A percentile compares a stretch with the other conserved stretches of the same genome.
phyloP scores from a whole-genome alignment of 108 stramenopile species.

The Fragilariopsis cylindrus region DNA sequence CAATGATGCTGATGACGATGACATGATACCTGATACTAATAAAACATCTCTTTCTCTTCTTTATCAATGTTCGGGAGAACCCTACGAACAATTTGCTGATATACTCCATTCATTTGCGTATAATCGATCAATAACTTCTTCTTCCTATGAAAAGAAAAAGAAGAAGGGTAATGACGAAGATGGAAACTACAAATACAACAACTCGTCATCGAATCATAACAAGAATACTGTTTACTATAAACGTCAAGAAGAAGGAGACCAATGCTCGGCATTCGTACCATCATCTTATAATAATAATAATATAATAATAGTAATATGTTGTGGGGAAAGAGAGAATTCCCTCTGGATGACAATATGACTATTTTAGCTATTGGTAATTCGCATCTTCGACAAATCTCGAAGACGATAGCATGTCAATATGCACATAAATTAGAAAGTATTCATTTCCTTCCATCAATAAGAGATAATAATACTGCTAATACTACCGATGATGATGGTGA shows the following conservation, averaged over 20 bases:
- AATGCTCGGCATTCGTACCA: not conserved
- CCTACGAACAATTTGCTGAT: conserved; percentile 19
- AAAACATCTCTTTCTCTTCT: not conserved
- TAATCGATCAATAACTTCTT: not conserved
- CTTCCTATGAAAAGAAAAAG: not conserved
- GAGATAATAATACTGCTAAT: no score
- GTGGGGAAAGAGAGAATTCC: conserved; percentile 21
- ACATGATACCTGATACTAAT: not conserved
- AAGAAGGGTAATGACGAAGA: not conserved
- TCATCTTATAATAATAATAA: not conserved
- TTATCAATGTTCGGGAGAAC: conserved; percentile 22
- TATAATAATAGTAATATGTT: not conserved
- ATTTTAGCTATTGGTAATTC: conserved; percentile 31
- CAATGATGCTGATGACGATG: not conserved
- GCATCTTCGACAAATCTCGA: conserved; percentile 31
- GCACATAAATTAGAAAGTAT: not conserved
- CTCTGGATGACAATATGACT: conserved; percentile 10
- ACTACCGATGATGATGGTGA: not conserved
- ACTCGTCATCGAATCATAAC: not conserved
- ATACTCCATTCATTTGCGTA: not conserved
- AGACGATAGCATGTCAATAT: conserved; percentile 34
- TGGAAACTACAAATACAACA: not conserved
- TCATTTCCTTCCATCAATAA: not conserved
- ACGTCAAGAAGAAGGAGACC: not conserved
- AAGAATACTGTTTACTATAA: not conserved